Conservation (phyloP, 768 basidiomycete species). For the Tephrocybe sp. region DNA sequence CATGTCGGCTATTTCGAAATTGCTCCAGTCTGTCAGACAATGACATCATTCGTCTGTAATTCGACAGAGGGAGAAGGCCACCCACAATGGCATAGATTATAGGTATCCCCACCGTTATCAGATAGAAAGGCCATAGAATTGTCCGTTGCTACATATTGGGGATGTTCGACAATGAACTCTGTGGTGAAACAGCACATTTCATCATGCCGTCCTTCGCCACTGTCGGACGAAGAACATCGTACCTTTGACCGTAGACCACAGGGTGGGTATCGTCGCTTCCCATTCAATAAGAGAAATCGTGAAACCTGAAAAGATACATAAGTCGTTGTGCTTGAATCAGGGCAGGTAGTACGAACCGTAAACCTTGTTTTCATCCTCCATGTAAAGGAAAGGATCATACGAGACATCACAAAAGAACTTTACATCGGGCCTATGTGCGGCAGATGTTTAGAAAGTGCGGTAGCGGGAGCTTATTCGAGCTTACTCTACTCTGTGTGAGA, state of each 20-base stretch:
- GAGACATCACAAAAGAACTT: constrained; percentile 75
- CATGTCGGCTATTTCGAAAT: constrained; percentile 90
- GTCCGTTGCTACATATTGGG: constrained; percentile 56
- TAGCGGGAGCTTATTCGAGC: constrained; percentile 22
- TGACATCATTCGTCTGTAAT: no score
- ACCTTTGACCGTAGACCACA: constrained; percentile 80
- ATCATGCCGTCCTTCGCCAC: background rate
- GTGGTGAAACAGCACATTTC: background rate
- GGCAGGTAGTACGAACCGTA: constrained; percentile 32
- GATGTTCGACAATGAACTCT: constrained; percentile 71
- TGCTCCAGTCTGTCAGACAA: constrained; percentile 80
- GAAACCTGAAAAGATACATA: constrained; percentile 51
- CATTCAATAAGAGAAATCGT: constrained; percentile 81
- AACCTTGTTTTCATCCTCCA: constrained; percentile 63
- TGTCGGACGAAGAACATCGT: background rate
- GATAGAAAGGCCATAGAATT: constrained; percentile 77
- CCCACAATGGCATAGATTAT: constrained; percentile 73
- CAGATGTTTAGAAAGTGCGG: background rate
- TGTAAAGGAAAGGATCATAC: constrained; percentile 80
- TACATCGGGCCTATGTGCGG: constrained; percentile 59
- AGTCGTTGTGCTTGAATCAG: background rate
- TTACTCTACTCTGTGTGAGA: constrained; percentile 65
- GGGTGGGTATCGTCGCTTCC: constrained; percentile 73
- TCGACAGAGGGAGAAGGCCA: no score
- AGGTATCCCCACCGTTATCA: constrained; percentile 62